Evolutionary conservation across 345 rosid species (phyloP).

Genomic region (Boechera stricta): DNA sequence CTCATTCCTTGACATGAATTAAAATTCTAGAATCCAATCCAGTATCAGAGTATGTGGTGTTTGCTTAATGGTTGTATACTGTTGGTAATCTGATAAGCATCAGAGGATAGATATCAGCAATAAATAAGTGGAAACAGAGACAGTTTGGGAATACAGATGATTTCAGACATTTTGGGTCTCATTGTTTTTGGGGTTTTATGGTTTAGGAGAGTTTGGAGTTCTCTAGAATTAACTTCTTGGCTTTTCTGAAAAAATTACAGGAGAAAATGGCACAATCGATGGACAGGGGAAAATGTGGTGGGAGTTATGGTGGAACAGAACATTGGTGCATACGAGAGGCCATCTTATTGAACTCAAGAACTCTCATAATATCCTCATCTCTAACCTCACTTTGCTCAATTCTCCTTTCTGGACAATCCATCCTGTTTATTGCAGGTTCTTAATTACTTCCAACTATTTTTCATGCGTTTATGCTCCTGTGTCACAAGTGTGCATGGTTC

Average conservation of each 20-base stretch:
- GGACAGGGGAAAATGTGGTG: constrained; percentile 99
- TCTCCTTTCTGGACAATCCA: constrained; percentile 99
- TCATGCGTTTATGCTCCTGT: background rate
- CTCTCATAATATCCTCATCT: constrained; percentile 76
- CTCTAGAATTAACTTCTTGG: background rate
- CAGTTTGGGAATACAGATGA: background rate
- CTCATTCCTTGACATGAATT: constrained; percentile 6
- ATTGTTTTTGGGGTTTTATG: background rate
- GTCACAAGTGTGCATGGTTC: constrained; percentile 14
- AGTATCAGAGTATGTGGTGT: background rate
- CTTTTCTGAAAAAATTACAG: constrained; percentile 45
- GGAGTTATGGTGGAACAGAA: constrained; percentile 99
- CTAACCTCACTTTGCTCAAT: constrained; percentile 79
- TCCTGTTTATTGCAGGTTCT: constrained; percentile 94
- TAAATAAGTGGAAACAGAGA: constrained; percentile 4
- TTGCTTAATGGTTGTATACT: background rate
- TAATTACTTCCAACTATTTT: constrained; percentile 10
- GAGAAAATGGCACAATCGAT: constrained; percentile 90
- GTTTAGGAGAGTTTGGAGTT: background rate
- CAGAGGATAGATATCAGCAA: background rate
- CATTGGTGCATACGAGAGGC: constrained; percentile 87
- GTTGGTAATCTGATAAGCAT: constrained; percentile 1
- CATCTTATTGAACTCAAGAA: constrained; percentile 87
- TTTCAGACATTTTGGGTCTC: background rate
- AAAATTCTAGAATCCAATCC: background rate